Evolutionary conservation across 1,284 basidiomycete species (phyloP).

Genomic region (Lentinula novae-zelandiae): DNA sequence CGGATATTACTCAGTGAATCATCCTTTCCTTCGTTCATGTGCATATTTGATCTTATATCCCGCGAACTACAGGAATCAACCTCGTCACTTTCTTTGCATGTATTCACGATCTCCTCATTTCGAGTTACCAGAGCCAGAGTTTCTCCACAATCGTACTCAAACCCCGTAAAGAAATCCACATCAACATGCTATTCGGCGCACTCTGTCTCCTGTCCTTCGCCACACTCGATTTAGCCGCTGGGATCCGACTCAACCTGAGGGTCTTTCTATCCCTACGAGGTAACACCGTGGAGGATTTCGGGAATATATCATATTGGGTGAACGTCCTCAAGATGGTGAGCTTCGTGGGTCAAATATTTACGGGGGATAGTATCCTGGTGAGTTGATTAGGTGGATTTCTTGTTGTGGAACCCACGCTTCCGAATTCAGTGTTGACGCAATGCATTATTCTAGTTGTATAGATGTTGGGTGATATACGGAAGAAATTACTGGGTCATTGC

Average conservation of each 20-base stretch:
- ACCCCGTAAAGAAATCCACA: neutral
- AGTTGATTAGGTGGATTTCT: neutral
- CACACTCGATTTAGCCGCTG: constrained; percentile 6
- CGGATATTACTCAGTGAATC: neutral
- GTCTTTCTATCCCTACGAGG: neutral
- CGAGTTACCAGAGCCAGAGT: neutral
- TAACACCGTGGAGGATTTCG: constrained; percentile 1
- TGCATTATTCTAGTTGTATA: neutral
- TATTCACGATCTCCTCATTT: neutral
- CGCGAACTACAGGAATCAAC: neutral
- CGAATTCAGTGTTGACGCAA: too few relatives aligned
- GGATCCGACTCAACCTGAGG: constrained; percentile 7
- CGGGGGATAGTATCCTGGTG: constrained; percentile 8
- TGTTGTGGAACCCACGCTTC: neutral
- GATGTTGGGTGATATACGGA: constrained; percentile 10
- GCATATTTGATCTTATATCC: too few relatives aligned
- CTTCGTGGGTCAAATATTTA: constrained; percentile 6
- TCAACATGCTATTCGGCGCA: neutral
- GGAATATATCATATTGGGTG: constrained; percentile 8
- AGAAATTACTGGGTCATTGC: neutral
- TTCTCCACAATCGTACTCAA: neutral
- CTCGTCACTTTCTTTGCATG: constrained; percentile 9
- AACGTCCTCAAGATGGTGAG: constrained; percentile 10
- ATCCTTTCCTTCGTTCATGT: neutral
- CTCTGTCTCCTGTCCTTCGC: constrained; percentile 2